A percentile compares a stretch with the other conserved stretches of the same genome.
These are phyloP conservation scores for Chimonanthus praecox DNA, from an alignment of 164 flowering plant genomes.

Conservation along the genomic window DNA sequence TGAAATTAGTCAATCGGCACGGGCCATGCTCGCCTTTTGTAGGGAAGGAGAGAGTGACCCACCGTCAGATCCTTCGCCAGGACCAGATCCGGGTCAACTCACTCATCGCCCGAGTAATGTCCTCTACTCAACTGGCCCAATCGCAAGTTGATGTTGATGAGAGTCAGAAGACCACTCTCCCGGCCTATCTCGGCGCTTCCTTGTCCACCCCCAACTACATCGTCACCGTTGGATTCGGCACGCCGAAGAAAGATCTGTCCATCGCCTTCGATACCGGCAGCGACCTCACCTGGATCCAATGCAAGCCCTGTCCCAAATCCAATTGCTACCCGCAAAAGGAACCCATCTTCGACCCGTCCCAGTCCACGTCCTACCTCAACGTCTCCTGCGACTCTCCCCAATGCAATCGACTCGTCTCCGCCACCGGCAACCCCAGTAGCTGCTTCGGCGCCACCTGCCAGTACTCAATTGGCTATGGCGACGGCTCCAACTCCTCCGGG, in stretches of 20 bases:
- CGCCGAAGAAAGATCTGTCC: conserved; percentile 37
- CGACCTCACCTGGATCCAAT: conserved; percentile 8
- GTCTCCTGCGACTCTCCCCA: conserved; percentile 28
- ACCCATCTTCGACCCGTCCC: conserved; percentile 31
- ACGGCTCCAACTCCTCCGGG: conserved; percentile 40
- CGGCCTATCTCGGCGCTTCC: conserved; percentile 32
- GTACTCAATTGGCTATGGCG: conserved; percentile 48
- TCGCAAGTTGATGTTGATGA: background rate
- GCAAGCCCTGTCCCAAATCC: conserved; percentile 2
- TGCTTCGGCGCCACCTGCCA: conserved; percentile 37
- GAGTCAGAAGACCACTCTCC: conserved; percentile 5
- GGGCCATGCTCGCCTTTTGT: conserved; percentile 48
- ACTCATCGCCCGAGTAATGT: conserved; percentile 18
- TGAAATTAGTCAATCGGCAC: conserved; percentile 35
- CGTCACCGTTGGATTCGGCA: conserved; percentile 64
- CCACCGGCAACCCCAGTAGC: conserved; percentile 21
- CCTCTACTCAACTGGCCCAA: background rate
- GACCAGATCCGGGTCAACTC: conserved; percentile 46
- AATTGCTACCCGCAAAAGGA: conserved; percentile 1
- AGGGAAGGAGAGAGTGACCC: conserved; percentile 5
- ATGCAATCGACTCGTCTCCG: conserved; percentile 13
- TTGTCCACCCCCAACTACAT: conserved; percentile 48
- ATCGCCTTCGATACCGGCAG: conserved; percentile 7
- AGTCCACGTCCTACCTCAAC: conserved; percentile 32
- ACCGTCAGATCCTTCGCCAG: conserved; percentile 27